Evolutionary conservation across 2,329 filamentous ascomycete species (phyloP).

Genomic region (Curvularia lunata): DNA sequence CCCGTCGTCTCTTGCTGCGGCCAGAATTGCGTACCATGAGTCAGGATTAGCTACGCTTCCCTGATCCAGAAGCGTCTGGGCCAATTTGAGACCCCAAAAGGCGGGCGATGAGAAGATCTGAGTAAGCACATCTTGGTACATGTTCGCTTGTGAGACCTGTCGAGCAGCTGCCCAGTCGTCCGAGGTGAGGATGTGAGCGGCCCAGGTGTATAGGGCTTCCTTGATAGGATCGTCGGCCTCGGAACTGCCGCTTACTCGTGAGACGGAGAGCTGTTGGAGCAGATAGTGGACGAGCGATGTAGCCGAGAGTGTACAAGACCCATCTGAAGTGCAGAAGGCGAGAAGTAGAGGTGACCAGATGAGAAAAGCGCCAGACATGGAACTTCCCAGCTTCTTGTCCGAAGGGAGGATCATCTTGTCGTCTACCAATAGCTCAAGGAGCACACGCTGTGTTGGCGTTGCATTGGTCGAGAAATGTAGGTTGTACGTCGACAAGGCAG

Average conservation of each 20-base stretch:
- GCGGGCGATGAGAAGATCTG: conserved; percentile 48
- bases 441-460: conserved; percentile 10
- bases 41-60: conserved; percentile 20
- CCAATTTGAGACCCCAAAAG: conserved; percentile 49
- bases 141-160: not conserved
- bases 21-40: conserved; percentile 37
- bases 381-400: conserved; percentile 39
- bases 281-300: conserved; percentile 48
- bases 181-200: conserved; percentile 55
- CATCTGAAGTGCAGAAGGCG: conserved; percentile 38
- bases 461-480: conserved; percentile 16
- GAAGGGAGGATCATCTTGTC: conserved; percentile 49
- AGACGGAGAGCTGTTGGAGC: conserved; percentile 37
- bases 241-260: not conserved
- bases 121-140: conserved; percentile 21
- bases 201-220: conserved; percentile 58
- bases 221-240: conserved; percentile 33
- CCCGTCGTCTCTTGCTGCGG: conserved; percentile 33
- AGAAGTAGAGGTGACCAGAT: conserved; percentile 53
- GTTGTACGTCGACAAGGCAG: conserved; percentile 24
- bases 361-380: conserved; percentile 53
- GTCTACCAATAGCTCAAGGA: conserved; percentile 39
- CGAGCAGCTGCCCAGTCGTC: conserved; percentile 45
- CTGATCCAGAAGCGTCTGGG: conserved; percentile 38
- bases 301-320: conserved; percentile 40